Conservation (phyloP, 768 basidiomycete genomes). For the Russula earlei region DNA sequence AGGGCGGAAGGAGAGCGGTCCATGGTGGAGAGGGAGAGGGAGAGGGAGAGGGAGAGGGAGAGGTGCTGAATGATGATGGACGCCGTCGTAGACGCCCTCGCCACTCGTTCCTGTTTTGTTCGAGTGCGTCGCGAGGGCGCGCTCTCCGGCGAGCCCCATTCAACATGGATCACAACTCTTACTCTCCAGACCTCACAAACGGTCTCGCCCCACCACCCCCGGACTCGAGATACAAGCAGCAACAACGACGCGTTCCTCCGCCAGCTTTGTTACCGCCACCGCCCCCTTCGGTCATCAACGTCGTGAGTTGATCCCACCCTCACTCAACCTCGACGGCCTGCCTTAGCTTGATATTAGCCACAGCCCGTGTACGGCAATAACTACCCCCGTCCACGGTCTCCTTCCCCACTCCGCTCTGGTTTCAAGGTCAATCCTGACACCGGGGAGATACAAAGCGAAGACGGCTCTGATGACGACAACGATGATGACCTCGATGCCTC, state of each 20-base stretch:
- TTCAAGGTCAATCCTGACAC: conserved; percentile 48
- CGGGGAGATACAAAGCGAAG: conserved; percentile 31
- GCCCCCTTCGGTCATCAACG: conserved; percentile 30
- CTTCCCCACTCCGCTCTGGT: conserved; percentile 64
- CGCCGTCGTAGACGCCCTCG: no score
- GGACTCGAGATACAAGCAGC: conserved; percentile 16
- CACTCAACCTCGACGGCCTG: conserved; percentile 1
- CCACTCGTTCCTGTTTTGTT: not conserved
- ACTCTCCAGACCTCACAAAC: conserved; percentile 21
- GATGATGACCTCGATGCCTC: conserved; percentile 34
- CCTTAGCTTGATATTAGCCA: conserved; percentile 28
- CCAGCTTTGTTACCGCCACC: conserved; percentile 30
- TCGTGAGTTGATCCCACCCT: conserved; percentile 26
- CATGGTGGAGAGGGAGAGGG: conserved; percentile 26
- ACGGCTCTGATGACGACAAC: conserved; percentile 39
- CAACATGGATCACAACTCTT: conserved; percentile 24
- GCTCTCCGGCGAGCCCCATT: conserved; percentile 2
- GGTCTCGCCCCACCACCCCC: conserved; percentile 24
- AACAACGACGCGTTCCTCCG: conserved; percentile 32
- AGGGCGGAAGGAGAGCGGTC: conserved; percentile 30
- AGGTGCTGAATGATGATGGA: no score
- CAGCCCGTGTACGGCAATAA: conserved; percentile 34
- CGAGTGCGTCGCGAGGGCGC: no score
- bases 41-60: no score
- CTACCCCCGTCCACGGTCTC: conserved; percentile 40